phyloP scores from a whole-genome alignment of 1,284 basidiomycete genomes.

The Leccinum subfulvum region DNA sequence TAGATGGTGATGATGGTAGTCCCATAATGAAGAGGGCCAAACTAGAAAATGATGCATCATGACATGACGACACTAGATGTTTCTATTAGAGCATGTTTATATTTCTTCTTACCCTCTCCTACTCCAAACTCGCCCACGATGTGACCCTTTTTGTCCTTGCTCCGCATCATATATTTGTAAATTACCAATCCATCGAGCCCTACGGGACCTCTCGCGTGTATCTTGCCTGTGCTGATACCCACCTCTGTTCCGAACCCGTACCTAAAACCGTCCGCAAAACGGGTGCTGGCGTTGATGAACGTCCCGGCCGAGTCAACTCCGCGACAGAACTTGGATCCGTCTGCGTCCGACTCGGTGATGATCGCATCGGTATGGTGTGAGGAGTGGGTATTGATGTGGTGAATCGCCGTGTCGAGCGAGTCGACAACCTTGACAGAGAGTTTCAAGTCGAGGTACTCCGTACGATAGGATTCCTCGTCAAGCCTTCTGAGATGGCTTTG shows the following conservation, averaged over 20 bases:
- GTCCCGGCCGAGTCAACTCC: constrained; percentile 92
- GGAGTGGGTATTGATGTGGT: constrained; percentile 90
- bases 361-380: constrained; percentile 97
- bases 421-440: constrained; percentile 79
- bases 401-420: constrained; percentile 72
- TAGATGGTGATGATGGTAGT: constrained; percentile 54
- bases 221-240: constrained; percentile 94
- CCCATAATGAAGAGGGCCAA: constrained; percentile 67
- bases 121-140: constrained; percentile 78
- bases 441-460: constrained; percentile 85
- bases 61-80: constrained; percentile 27
- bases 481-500: constrained; percentile 76
- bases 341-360: constrained; percentile 74
- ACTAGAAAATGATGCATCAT: constrained; percentile 40
- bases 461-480: constrained; percentile 74
- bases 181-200: constrained; percentile 93
- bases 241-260: constrained; percentile 99
- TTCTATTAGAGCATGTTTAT: constrained; percentile 65
- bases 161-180: constrained; percentile 91
- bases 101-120: constrained; percentile 71
- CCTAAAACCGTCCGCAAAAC: constrained; percentile 96
- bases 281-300: constrained; percentile 91
- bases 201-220: constrained; percentile 95
- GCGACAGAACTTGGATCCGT: constrained; percentile 77
- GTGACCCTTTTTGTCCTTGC: constrained; percentile 71